Percentiles rank a stretch among this genome's conserved stretches.
phyloP scores from a whole-genome alignment of 768 basidiomycete species.

The Royoungia palumana region DNA sequence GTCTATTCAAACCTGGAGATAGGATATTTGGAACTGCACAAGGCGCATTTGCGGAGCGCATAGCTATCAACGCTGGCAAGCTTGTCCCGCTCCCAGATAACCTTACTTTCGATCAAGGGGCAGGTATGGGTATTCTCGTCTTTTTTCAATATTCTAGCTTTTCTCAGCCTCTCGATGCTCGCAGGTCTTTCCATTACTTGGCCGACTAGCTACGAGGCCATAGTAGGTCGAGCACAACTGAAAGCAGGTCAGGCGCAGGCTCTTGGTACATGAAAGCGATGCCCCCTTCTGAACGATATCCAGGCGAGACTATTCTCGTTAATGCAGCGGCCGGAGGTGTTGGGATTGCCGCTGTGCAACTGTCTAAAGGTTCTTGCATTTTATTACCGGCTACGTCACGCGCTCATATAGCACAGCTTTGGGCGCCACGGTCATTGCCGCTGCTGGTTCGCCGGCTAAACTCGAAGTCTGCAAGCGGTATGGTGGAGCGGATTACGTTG shows the following conservation, averaged over 20 bases:
- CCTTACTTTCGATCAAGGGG: constrained; percentile 82
- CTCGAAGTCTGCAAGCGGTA: constrained; percentile 69
- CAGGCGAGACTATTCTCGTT: constrained; percentile 89
- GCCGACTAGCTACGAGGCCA: constrained; percentile 90
- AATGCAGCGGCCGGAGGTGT: constrained; percentile 97
- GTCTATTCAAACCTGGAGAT: constrained; percentile 77
- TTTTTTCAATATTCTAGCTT: neutral
- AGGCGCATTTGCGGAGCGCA: constrained; percentile 78
- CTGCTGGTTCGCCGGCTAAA: constrained; percentile 77
- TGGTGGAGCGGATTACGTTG: constrained; percentile 78
- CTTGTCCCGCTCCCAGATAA: constrained; percentile 69
- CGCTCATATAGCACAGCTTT: constrained; percentile 48
- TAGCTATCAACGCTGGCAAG: constrained; percentile 48
- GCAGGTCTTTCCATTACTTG: constrained; percentile 81
- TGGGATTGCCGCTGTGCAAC: constrained; percentile 86
- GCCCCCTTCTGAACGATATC: constrained; percentile 5
- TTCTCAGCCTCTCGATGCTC: constrained; percentile 3
- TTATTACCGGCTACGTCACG: neutral
- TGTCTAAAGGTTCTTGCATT: constrained; percentile 71
- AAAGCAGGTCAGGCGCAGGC: constrained; percentile 55
- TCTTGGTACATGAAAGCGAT: neutral
- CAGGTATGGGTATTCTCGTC: constrained; percentile 45
- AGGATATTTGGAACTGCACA: constrained; percentile 82
- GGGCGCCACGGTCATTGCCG: constrained; percentile 93
- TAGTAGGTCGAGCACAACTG: constrained; percentile 80